These are phyloP conservation scores for Quercus alba DNA, from an alignment of 306 rosid species.

Conservation along the genomic window DNA sequence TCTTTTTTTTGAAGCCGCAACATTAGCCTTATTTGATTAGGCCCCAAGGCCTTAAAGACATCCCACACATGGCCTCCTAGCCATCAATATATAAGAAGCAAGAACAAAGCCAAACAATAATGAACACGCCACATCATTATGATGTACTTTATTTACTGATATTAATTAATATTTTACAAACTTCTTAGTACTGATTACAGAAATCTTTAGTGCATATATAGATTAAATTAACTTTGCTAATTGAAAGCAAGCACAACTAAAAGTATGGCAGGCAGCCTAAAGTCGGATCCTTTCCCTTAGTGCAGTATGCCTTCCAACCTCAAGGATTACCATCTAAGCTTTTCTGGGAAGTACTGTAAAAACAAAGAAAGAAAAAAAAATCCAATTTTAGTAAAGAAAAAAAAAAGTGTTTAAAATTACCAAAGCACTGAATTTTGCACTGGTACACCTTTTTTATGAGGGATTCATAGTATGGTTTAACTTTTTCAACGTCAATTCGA, in stretches of 20 bases:
- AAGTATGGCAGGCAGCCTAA: not conserved
- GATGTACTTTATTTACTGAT: not conserved
- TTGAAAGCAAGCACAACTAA: not conserved
- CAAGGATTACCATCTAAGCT: not conserved
- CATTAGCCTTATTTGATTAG: too few species aligned
- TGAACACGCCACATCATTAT: not conserved
- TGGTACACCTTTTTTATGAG: not conserved
- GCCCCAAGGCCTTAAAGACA: too few species aligned
- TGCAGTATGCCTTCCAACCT: not conserved
- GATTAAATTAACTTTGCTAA: not conserved
- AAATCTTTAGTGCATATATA: not conserved
- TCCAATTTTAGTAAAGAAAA: not conserved
- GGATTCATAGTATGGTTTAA: conserved; percentile 8
- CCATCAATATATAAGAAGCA: too few species aligned
- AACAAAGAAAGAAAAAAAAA: too few species aligned
- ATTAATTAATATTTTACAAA: not conserved
- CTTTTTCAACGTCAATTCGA: not conserved
- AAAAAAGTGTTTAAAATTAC: not conserved
- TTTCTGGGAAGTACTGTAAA: conserved; percentile 1
- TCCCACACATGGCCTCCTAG: too few species aligned
- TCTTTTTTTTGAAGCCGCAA: too few species aligned
- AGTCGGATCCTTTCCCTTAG: not conserved
- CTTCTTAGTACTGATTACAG: not conserved
- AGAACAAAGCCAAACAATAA: too few species aligned
- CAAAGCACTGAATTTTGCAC: not conserved